phyloP scores from a whole-genome alignment of 1,139 yeast species.

The Candida neerlandica region DNA sequence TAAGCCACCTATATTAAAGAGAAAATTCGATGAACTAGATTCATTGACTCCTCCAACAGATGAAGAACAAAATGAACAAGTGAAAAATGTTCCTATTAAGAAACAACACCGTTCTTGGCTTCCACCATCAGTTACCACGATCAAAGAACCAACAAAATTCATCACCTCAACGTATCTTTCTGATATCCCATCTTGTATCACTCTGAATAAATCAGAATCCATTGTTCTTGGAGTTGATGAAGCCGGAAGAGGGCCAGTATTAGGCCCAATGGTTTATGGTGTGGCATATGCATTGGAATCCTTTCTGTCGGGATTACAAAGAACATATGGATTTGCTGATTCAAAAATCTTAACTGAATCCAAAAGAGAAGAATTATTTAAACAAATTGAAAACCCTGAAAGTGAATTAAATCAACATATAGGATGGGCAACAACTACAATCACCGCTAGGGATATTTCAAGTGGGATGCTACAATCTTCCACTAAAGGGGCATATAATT shows the following conservation, averaged over 20 bases:
- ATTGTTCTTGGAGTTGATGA: slow-evolving; percentile 89
- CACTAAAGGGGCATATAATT: slow-evolving; percentile 65
- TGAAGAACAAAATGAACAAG: too few species aligned
- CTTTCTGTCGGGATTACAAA: slow-evolving; percentile 54
- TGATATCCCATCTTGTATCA: slow-evolving; percentile 28
- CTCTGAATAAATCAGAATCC: slow-evolving; percentile 20
- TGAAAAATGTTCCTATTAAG: background rate
- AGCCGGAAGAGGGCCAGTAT: slow-evolving; percentile 97
- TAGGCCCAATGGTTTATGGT: slow-evolving; percentile 98
- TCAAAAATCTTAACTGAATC: slow-evolving; percentile 83
- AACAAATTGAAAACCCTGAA: slow-evolving; percentile 50
- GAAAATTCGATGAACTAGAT: too few species aligned
- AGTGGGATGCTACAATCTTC: slow-evolving; percentile 77
- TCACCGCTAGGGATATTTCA: slow-evolving; percentile 87
- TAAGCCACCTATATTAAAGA: too few species aligned
- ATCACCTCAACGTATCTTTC: slow-evolving; percentile 40
- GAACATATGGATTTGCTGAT: slow-evolving; percentile 81
- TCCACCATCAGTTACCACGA: slow-evolving; percentile 35
- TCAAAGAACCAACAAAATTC: slow-evolving; percentile 28
- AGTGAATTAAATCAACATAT: slow-evolving; percentile 56
- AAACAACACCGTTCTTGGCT: slow-evolving; percentile 13
- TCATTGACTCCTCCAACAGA: too few species aligned
- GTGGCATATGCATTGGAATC: slow-evolving; percentile 69
- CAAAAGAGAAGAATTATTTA: slow-evolving; percentile 63
- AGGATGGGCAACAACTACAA: slow-evolving; percentile 86